These are phyloP conservation scores for Micractinium conductrix DNA, from an alignment of 139 green algal species.

Conservation along the genomic window DNA sequence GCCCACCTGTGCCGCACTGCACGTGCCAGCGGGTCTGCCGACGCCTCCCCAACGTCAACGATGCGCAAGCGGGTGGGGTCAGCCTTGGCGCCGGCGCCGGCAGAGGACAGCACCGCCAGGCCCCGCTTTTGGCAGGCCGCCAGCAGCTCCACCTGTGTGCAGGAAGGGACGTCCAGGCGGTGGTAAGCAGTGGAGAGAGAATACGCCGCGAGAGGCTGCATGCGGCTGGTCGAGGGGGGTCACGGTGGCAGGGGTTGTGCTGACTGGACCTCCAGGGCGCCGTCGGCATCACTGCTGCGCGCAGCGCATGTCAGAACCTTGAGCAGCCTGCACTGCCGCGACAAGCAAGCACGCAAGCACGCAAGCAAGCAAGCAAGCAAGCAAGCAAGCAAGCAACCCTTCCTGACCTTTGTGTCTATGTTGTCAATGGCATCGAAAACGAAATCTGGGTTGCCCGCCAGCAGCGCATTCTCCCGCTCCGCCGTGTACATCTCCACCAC, in stretches of 20 bases:
- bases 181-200: too few species aligned
- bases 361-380: too few species aligned
- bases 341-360: too few species aligned
- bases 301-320: too few species aligned
- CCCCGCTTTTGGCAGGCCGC: slow-evolving; percentile 79
- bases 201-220: too few species aligned
- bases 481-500: slow-evolving; percentile 86
- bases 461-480: slow-evolving; percentile 74
- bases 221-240: too few species aligned
- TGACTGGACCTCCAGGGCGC: too few species aligned
- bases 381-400: too few species aligned
- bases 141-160: slow-evolving; percentile 83
- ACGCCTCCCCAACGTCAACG: slow-evolving; percentile 85
- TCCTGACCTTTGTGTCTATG: slow-evolving; percentile 95
- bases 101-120: slow-evolving; percentile 82
- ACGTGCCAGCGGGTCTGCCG: slow-evolving; percentile 83
- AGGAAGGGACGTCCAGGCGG: too few species aligned
- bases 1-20: slow-evolving; percentile 73
- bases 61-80: slow-evolving; percentile 94
- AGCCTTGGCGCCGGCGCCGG: slow-evolving; percentile 88
- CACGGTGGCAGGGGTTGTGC: too few species aligned
- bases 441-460: slow-evolving; percentile 83
- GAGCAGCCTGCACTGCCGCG: too few species aligned
- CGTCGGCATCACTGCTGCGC: too few species aligned
- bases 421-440: slow-evolving; percentile 99